A percentile compares a stretch with the other conserved stretches of the same genome.
Conservation (phyloP, 140 eudicot genomes). For the Ambrosia hybrid region DNA sequence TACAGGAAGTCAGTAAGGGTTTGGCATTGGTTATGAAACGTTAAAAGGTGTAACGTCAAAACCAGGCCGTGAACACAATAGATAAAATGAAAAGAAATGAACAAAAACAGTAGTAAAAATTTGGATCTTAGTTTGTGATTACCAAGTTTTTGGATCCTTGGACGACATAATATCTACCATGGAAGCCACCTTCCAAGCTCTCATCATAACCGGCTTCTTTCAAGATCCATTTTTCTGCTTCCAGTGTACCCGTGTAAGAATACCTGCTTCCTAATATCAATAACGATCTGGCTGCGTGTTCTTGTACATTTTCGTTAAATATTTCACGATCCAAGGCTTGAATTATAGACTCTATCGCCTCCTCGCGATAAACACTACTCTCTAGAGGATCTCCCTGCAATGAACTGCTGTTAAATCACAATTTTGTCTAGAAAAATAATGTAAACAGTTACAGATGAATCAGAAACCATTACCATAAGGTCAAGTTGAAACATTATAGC, state of each 20-base stretch:
- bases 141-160: slow-evolving; percentile 44
- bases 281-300: slow-evolving; percentile 59
- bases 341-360: slow-evolving; percentile 61
- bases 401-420: slow-evolving; percentile 34
- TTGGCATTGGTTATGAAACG: too few species aligned
- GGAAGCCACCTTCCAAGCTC: slow-evolving; percentile 38
- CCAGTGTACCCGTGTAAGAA: slow-evolving; percentile 57
- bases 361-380: slow-evolving; percentile 72
- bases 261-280: slow-evolving; percentile 66
- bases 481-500: slow-evolving; percentile 70
- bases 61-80: too few species aligned
- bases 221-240: slow-evolving; percentile 61
- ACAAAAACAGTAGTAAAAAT: not conserved
- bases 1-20: too few species aligned
- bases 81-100: not conserved
- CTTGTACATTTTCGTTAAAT: slow-evolving; percentile 52
- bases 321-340: slow-evolving; percentile 47
- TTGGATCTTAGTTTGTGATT: slow-evolving; percentile 17
- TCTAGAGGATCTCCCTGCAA: slow-evolving; percentile 76
- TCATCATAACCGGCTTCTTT: slow-evolving; percentile 60
- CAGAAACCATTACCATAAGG: slow-evolving; percentile 55
- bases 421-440: slow-evolving; percentile 13
- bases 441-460: slow-evolving; percentile 7
- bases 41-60: too few species aligned
- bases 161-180: slow-evolving; percentile 32